Evolutionary conservation across 2,329 filamentous ascomycete genomes (phyloP), one percentile per base, ranked within the genome.

Genomic region (Cladosporium sp.): DNA sequence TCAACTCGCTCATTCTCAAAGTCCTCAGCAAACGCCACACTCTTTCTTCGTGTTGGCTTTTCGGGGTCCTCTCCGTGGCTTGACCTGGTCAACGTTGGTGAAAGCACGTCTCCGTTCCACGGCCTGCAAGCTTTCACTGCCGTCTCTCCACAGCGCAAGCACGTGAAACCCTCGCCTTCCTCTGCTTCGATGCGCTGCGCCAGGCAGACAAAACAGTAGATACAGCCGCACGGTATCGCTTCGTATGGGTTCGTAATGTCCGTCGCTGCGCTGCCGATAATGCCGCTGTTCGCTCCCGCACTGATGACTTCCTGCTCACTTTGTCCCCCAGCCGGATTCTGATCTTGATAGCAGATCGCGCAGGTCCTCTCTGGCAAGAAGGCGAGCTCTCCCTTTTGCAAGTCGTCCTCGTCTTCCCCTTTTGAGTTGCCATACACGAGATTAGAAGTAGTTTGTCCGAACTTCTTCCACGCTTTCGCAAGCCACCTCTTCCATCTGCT

Each of bases 171-270:
- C 65, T 96, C 89, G 32, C 92, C 93, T 67, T 96, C 92, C 70
- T 97, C 92, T 4, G 85, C 83, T 70, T 96, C 92, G 41, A 98
- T 78, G 55, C 88, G 83, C 54, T 90, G 89, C 3, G 91, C 89
- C n/a, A 97, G 72, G 65, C 93, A 98, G 14, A 95, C 89, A 66
- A 95, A 98, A 71, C 93, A 98, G 72, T 97, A 98, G 54, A 96
- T 78, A 68, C 91, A 95, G 0, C 87, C 87, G 63, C 93, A 98
- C 0, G 89, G 85, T 2, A 91, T 81, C 0, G 90, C 83, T 71
- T 95, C 89, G 68, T 98, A 98, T 0, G 93, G 91, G 67, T 97
- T 98, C 4, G 92, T 96, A 56, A 97, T 85, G 63, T 97, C 93
- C 0, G 91, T 96, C 59, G 90, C 86, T 6, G 89, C 87, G 14